Percentiles rank a stretch among this genome's conserved stretches.
Conservation (phyloP, 2,329 filamentous ascomycete genomes). For the Akanthomyces muscarius region DNA sequence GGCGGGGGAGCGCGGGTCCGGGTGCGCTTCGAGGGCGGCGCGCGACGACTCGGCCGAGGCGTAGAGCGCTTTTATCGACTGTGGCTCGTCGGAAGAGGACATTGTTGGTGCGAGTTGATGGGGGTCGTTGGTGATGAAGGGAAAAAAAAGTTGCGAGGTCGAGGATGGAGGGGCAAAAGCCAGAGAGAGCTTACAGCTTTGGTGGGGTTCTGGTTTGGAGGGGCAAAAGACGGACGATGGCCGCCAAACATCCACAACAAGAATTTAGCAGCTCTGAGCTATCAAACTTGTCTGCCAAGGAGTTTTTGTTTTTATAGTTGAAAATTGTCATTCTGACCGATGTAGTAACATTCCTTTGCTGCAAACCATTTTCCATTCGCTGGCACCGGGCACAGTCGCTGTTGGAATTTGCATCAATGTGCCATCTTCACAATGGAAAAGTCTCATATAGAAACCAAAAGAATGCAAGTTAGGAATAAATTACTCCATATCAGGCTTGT, state of each 20-base stretch:
- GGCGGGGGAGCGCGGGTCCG: slow-evolving; percentile 58
- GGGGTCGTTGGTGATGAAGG: background rate
- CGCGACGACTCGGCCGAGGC: slow-evolving; percentile 49
- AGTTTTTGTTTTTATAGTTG: no score
- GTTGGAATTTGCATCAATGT: no score
- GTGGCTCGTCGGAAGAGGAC: slow-evolving; percentile 39
- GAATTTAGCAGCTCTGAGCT: no score
- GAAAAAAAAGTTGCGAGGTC: background rate
- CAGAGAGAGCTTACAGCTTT: slow-evolving; percentile 10
- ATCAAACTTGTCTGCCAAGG: no score
- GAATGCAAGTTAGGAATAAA: no score
- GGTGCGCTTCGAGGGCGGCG: slow-evolving; percentile 57
- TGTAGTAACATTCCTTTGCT: no score
- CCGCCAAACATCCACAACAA: background rate
- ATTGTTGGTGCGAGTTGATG: background rate
- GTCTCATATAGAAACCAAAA: no score
- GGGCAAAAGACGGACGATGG: background rate
- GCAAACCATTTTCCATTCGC: no score
- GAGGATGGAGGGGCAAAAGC: background rate
- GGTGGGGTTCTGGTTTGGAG: slow-evolving; percentile 7
- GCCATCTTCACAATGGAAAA: no score
- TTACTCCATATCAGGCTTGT: no score
- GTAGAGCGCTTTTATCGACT: slow-evolving; percentile 48
- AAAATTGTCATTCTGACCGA: no score
- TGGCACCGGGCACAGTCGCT: no score